Percentiles rank a stretch among this genome's conserved stretches.
Conservation (phyloP, 2,329 filamentous ascomycete species). For the Kalaharituber pfeilii region DNA sequence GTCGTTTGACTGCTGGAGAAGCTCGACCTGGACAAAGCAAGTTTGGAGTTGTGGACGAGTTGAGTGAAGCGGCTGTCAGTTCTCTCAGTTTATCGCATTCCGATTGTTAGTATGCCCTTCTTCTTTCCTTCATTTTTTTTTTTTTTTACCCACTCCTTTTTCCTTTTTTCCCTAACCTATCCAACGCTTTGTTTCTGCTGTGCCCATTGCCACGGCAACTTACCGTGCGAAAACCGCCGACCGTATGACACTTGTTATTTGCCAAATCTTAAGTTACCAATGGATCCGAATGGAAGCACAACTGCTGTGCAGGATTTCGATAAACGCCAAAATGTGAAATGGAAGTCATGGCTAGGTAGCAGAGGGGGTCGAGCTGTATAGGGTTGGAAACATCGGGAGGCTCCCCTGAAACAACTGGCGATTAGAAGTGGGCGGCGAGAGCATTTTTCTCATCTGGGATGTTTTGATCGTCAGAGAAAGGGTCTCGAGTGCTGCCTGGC, state of each 20-base stretch:
- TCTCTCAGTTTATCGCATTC: constrained; percentile 2
- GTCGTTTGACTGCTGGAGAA: constrained; percentile 3
- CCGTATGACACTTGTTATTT: background rate
- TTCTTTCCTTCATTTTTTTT: background rate
- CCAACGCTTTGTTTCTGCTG: too few species aligned
- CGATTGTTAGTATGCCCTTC: constrained; percentile 3
- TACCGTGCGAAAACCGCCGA: background rate
- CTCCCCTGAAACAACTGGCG: background rate
- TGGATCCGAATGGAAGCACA: background rate
- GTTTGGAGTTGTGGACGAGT: background rate
- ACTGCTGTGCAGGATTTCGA: background rate
- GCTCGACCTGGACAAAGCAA: constrained; percentile 2
- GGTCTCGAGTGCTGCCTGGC: too few species aligned
- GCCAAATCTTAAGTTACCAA: background rate
- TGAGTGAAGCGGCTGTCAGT: background rate
- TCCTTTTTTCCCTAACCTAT: too few species aligned
- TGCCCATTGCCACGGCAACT: background rate
- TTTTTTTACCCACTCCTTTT: background rate
- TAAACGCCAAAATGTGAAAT: too few species aligned
- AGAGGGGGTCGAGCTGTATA: background rate
- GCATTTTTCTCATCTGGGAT: background rate
- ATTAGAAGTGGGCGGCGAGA: background rate
- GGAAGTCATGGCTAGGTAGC: background rate
- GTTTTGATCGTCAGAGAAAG: too few species aligned
- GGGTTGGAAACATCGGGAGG: background rate